Evolutionary conservation across 2,329 filamentous ascomycete species (phyloP), one percentile per base, ranked within the genome.

Genomic region (Sclerotinia nivalis): DNA sequence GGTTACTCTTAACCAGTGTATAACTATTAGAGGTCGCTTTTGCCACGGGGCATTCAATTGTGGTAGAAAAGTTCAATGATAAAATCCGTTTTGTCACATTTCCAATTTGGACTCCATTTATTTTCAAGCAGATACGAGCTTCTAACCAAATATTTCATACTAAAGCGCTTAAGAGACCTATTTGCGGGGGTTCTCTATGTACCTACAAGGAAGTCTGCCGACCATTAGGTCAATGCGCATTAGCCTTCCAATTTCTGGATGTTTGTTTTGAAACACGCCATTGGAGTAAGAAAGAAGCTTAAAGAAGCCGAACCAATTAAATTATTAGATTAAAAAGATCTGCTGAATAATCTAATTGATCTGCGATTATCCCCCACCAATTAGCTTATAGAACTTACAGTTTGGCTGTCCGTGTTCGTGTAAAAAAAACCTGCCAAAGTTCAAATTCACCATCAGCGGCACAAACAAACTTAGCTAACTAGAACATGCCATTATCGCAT

Each of bases 201-300:
- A 5, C 34, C 49, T 50, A 50, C 49, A 50, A 50, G 49, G 49
- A 12, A 50, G 40, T 15, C 40, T 43, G 40, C 40, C 40, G 40
- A 43, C 40, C 40, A 43, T 43, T 43, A 43, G 34, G 56, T 59
- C 34, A 37, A 50, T 50, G 45, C 49, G 28, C 22, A 52, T 34
- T 49, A 54, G 62, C 62, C 62, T 66, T 66, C 34, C 49, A 56
- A 56, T n/a, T 58, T 45, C 22, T 66, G 37, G n/a, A n/a, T 18
- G 64, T 66, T 58, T 45, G 7, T 20, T 13, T 37, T 56, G 64
- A 55, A 43, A 66, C 61, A 28, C 49, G n/a, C 47, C 47, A 52
- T 52, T 52, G n/a, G 34, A 40, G 28, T 0, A n/a, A 34, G 15
- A 65, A 52, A 65, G 61, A 52, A 65, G 61, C 61, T 65, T 65